Evolutionary conservation across 495 filamentous ascomycete species (phyloP).

Genomic region (Penicillium manginii): DNA sequence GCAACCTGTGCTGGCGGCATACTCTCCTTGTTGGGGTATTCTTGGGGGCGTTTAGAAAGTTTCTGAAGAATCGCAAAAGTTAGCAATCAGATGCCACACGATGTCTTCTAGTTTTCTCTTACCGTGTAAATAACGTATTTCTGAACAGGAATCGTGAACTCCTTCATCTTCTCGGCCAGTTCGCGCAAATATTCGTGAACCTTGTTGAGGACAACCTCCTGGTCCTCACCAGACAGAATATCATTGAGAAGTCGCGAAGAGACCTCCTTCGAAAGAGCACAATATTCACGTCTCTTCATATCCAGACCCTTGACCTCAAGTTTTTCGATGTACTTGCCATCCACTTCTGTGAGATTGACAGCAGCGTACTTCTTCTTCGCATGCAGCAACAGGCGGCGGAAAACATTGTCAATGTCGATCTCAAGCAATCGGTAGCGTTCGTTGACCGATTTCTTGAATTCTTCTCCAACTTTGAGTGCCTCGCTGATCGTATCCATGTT

Average conservation of each 20-base stretch:
- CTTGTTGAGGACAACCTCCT: conserved; percentile 82
- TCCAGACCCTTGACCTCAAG: conserved; percentile 98
- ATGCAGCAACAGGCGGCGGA: conserved; percentile 88
- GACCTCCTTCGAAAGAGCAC: conserved; percentile 88
- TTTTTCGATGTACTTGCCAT: conserved; percentile 90
- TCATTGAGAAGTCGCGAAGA: conserved; percentile 82
- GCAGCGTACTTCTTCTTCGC: conserved; percentile 99
- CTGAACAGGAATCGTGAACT: conserved; percentile 66
- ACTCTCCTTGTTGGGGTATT: conserved; percentile 87
- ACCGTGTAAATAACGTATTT: conserved; percentile 97
- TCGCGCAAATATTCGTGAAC: conserved; percentile 92
- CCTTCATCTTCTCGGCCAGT: conserved; percentile 80
- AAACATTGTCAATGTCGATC: conserved; percentile 98
- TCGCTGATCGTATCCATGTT: conserved; percentile 93
- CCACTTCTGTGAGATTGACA: conserved; percentile 86
- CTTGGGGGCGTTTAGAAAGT: conserved; percentile 88
- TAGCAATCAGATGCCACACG: conserved; percentile 7
- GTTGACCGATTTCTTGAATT: conserved; percentile 82
- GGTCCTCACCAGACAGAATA: conserved; percentile 91
- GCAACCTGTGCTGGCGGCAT: conserved; percentile 99
- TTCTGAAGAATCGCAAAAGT: conserved; percentile 51
- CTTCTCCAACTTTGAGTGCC: conserved; percentile 83
- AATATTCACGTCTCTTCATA: conserved; percentile 97
- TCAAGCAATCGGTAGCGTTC: conserved; percentile 87
- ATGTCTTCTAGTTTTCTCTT: conserved; percentile 20